Evolutionary conservation across 305 asterid genomes (phyloP).

Genomic region (Solanum hybrid): DNA sequence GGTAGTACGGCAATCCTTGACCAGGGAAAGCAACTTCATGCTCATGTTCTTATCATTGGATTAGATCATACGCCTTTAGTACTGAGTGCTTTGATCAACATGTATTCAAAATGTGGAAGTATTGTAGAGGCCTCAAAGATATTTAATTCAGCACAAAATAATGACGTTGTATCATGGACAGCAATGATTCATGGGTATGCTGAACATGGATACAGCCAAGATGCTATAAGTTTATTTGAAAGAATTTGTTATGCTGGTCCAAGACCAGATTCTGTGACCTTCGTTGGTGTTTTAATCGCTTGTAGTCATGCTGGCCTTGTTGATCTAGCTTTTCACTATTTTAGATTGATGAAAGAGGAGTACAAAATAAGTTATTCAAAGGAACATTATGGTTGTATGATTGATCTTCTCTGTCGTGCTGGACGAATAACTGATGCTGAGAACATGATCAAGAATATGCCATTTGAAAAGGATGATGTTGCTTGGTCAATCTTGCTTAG

Average conservation of each 20-base stretch:
- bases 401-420: constrained; percentile 77
- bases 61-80: constrained; percentile 45
- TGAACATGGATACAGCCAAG: constrained; percentile 66
- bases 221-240: constrained; percentile 70
- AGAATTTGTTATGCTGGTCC: constrained; percentile 32
- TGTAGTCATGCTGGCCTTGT: constrained; percentile 70
- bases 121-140: constrained; percentile 42
- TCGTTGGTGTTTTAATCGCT: constrained; percentile 71
- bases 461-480: constrained; percentile 54
- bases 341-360: constrained; percentile 43
- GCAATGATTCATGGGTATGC: constrained; percentile 88
- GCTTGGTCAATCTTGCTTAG: constrained; percentile 74
- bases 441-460: constrained; percentile 67
- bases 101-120: constrained; percentile 88
- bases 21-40: constrained; percentile 73
- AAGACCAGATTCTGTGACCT: constrained; percentile 68
- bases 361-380: constrained; percentile 44
- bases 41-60: constrained; percentile 50
- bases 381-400: constrained; percentile 81
- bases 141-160: constrained; percentile 26
- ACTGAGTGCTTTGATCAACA: constrained; percentile 48
- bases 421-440: constrained; percentile 61
- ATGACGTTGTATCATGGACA: constrained; percentile 73
- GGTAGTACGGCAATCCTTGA: constrained; percentile 70
- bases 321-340: constrained; percentile 61